Conservation (phyloP, 2,329 filamentous ascomycete genomes). For the Alternaria sp. region DNA sequence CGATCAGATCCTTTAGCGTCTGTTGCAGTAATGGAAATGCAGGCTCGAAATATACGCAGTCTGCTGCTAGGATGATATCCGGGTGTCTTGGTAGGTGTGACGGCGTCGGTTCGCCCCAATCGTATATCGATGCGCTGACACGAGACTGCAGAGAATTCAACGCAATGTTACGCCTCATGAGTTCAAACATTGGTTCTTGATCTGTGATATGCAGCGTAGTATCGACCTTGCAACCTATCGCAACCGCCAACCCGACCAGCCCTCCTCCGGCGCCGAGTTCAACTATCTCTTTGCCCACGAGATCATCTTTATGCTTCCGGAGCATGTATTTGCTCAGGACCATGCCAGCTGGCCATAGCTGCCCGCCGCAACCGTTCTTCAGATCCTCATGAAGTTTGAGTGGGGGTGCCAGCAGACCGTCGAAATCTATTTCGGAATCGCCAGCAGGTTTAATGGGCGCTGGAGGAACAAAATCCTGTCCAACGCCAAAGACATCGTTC, state of each 20-base stretch:
- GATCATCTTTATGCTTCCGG: slow-evolving; percentile 69
- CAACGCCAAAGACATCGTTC: slow-evolving; percentile 53
- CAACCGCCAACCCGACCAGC: slow-evolving; percentile 74
- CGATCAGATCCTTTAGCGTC: slow-evolving; percentile 78
- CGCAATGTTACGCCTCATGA: slow-evolving; percentile 88
- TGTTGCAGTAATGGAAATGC: slow-evolving; percentile 86
- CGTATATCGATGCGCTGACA: slow-evolving; percentile 74
- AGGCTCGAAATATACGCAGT: slow-evolving; percentile 86
- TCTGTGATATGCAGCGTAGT: slow-evolving; percentile 82
- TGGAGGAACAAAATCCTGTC: slow-evolving; percentile 64
- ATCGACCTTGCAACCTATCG: slow-evolving; percentile 62
- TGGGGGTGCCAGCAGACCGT: slow-evolving; percentile 73
- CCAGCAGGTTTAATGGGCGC: slow-evolving; percentile 61
- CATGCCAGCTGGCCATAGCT: slow-evolving; percentile 94
- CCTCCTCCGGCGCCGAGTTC: slow-evolving; percentile 94
- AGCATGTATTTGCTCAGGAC: slow-evolving; percentile 87
- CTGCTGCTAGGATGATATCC: slow-evolving; percentile 78
- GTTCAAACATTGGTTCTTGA: slow-evolving; percentile 80
- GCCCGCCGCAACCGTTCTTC: slow-evolving; percentile 86
- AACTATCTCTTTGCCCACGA: slow-evolving; percentile 77
- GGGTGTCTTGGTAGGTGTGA: slow-evolving; percentile 63
- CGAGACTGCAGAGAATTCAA: slow-evolving; percentile 74
- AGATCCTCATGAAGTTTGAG: slow-evolving; percentile 86
- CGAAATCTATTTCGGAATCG: slow-evolving; percentile 69
- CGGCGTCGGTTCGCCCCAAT: slow-evolving; percentile 70